Percentiles rank a stretch among this genome's conserved stretches.
Evolutionary conservation across 1,139 yeast species (phyloP).

Genomic region (Debaryomycetaceae sp.): DNA sequence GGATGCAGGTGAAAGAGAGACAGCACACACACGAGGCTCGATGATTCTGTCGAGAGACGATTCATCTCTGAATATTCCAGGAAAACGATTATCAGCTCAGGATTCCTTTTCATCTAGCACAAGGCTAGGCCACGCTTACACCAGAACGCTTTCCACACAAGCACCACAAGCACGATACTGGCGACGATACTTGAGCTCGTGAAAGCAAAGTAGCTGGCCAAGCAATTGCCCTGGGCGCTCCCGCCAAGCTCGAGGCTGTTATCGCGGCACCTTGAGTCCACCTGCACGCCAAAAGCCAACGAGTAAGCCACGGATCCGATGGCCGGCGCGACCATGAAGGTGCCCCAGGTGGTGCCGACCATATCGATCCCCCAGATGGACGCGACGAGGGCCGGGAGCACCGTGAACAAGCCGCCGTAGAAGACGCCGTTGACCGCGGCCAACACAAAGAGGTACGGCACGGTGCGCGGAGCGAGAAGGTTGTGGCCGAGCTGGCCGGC

Average conservation of each 20-base stretch:
- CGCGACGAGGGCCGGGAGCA: constrained; percentile 75
- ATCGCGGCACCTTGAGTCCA: constrained; percentile 40
- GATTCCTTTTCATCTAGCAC: background rate
- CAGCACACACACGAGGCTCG: too few species aligned
- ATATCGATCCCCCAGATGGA: constrained; percentile 83
- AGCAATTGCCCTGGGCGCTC: constrained; percentile 11
- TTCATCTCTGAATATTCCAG: too few species aligned
- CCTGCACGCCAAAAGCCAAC: constrained; percentile 55
- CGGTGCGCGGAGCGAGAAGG: constrained; percentile 1
- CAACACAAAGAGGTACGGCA: constrained; percentile 19
- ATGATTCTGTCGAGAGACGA: too few species aligned
- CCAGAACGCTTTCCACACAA: constrained; percentile 29
- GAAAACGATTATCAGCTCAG: too few species aligned
- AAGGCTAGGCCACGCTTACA: constrained; percentile 16
- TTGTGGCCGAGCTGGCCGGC: constrained; percentile 25
- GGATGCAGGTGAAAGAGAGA: too few species aligned
- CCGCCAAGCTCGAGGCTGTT: constrained; percentile 3
- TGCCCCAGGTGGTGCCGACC: constrained; percentile 91
- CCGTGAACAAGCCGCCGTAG: constrained; percentile 79
- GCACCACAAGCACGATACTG: constrained; percentile 19
- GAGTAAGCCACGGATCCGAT: constrained; percentile 69
- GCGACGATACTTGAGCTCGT: constrained; percentile 20
- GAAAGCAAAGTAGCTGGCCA: constrained; percentile 23
- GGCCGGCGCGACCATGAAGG: constrained; percentile 87
- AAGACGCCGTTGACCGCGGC: constrained; percentile 55